phyloP scores from a whole-genome alignment of 352 stramenopile species.

The Peronospora destructor region DNA sequence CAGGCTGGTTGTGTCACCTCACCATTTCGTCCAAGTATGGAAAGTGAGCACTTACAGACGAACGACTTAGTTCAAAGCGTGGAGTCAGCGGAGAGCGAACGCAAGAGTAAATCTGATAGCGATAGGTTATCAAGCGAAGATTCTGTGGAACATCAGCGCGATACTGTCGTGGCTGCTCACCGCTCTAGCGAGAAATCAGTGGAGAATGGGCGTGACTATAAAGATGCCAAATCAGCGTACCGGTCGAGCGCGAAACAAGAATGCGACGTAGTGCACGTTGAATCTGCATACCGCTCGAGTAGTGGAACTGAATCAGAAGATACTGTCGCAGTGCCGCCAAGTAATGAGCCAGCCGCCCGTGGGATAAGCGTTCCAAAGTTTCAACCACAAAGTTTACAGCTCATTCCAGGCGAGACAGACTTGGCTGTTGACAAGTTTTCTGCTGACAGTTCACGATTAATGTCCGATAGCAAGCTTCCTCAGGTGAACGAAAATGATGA shows the following conservation, averaged over 20 bases:
- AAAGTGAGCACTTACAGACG: not conserved
- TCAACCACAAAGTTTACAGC: slow-evolving; percentile 17
- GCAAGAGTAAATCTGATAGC: not conserved
- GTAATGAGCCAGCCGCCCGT: slow-evolving; percentile 12
- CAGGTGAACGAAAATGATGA: slow-evolving; percentile 15
- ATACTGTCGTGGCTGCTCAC: not conserved
- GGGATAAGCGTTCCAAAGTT: slow-evolving; percentile 13
- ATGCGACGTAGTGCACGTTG: not conserved
- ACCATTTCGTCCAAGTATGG: not conserved
- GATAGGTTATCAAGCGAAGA: slow-evolving; percentile 6
- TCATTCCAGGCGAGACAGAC: slow-evolving; percentile 20
- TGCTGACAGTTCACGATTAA: slow-evolving; percentile 9
- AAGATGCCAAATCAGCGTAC: not conserved
- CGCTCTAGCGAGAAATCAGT: slow-evolving; percentile 3
- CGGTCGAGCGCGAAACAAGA: slow-evolving; percentile 12
- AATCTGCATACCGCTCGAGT: slow-evolving; percentile 3
- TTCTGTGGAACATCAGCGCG: not conserved
- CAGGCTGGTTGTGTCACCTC: not conserved
- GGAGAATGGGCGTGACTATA: not conserved
- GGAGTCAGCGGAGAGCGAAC: slow-evolving; percentile 1
- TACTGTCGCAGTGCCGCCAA: slow-evolving; percentile 3
- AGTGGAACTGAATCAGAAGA: slow-evolving; percentile 16
- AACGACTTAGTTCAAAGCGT: not conserved
- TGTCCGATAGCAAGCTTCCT: slow-evolving; percentile 13
- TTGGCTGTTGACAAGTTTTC: slow-evolving; percentile 24